Percentiles rank a stretch among this genome's conserved stretches.
Evolutionary conservation across 192 early-diverging fungal genomes (phyloP).

Genomic region (Backusella morwellensis): DNA sequence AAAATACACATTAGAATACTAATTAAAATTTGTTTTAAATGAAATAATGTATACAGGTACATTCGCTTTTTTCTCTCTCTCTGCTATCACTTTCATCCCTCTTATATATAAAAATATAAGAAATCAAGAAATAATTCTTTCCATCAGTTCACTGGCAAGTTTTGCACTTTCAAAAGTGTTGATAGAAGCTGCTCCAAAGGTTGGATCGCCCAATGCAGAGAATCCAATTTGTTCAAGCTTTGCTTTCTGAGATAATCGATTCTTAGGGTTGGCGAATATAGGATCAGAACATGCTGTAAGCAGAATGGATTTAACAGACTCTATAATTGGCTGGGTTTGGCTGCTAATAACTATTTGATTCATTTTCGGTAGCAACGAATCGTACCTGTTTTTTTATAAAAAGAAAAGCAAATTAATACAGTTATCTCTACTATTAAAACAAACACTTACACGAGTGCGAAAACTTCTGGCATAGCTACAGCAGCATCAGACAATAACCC

Average conservation of each 20-base stretch:
- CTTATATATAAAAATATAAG: not conserved
- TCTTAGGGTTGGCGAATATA: conserved; percentile 33
- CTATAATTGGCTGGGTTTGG: conserved; percentile 60
- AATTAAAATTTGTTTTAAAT: not conserved
- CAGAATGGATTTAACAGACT: conserved; percentile 67
- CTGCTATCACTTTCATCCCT: not conserved
- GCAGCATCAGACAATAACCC: conserved; percentile 76
- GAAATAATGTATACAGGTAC: not conserved
- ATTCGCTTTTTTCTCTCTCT: not conserved
- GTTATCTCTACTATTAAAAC: not conserved
- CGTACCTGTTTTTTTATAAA: conserved; percentile 50
- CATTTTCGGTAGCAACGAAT: conserved; percentile 68
- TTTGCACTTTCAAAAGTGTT: conserved; percentile 43
- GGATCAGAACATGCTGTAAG: conserved; percentile 61
- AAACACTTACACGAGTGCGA: conserved; percentile 67
- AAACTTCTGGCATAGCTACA: conserved; percentile 65
- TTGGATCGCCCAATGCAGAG: conserved; percentile 38
- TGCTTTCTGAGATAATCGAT: conserved; percentile 42
- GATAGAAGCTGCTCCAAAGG: conserved; percentile 35
- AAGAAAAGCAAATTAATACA: not conserved
- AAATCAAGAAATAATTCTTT: conserved; percentile 36
- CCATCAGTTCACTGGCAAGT: conserved; percentile 46
- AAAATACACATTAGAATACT: not conserved
- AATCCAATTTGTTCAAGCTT: conserved; percentile 52
- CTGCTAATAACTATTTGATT: conserved; percentile 64